These are phyloP conservation scores for Tephrocybe sp. DNA, from an alignment of 768 basidiomycete genomes.

Conservation along the genomic window DNA sequence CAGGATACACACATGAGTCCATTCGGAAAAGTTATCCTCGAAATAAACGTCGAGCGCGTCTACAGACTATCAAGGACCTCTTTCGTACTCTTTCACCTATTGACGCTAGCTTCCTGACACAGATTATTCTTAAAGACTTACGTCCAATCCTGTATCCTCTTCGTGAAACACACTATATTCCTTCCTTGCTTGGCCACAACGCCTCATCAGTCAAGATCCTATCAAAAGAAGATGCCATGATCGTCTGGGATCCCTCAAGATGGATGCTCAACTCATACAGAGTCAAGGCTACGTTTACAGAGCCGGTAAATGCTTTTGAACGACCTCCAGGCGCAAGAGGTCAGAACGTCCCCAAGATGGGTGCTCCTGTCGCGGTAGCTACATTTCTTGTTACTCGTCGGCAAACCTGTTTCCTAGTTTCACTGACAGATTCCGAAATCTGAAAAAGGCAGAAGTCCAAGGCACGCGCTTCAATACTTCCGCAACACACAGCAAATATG, in stretches of 20 bases:
- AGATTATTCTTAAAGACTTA: conserved; percentile 88
- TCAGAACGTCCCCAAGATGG: conserved; percentile 44
- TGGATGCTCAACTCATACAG: conserved; percentile 55
- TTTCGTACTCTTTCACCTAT: conserved; percentile 60
- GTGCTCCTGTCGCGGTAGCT: conserved; percentile 61
- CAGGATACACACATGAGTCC: conserved; percentile 55
- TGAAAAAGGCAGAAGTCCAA: conserved; percentile 64
- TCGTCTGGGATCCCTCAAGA: conserved; percentile 64
- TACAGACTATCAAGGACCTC: conserved; percentile 50
- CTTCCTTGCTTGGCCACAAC: conserved; percentile 57
- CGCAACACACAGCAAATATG: conserved; percentile 50
- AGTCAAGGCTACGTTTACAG: conserved; percentile 57
- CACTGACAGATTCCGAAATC: conserved; percentile 76
- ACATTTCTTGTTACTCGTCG: background rate
- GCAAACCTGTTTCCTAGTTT: background rate
- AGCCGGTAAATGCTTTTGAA: conserved; percentile 49
- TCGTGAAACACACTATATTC: conserved; percentile 46
- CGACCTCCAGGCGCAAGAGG: conserved; percentile 23
- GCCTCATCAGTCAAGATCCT: conserved; percentile 55
- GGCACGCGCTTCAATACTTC: conserved; percentile 53
- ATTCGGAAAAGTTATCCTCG: conserved; percentile 35
- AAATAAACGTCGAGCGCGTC: conserved; percentile 26
- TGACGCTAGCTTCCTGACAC: conserved; percentile 72
- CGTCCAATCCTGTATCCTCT: conserved; percentile 77
- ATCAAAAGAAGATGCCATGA: conserved; percentile 65